phyloP scores from a whole-genome alignment of 768 basidiomycete species.

The Candolleomyces efflorescens region DNA sequence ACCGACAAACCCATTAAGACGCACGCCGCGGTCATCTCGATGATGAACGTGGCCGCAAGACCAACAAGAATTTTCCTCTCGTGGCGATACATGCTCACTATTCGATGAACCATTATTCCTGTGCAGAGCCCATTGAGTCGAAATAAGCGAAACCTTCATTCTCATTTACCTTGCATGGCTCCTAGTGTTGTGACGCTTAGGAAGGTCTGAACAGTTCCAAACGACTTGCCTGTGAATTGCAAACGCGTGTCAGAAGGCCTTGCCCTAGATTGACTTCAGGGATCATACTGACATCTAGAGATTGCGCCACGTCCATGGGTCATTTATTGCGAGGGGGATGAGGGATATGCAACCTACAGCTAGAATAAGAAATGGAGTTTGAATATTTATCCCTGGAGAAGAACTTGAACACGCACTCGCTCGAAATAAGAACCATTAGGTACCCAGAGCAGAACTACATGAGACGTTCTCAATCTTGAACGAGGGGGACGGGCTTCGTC shows the following conservation, averaged over 20 bases:
- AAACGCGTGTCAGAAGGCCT: background rate
- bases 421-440: background rate
- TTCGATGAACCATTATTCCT: conserved; percentile 7
- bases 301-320: background rate
- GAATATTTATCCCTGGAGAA: background rate
- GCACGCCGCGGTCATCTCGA: background rate
- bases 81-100: conserved; percentile 6
- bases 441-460: background rate
- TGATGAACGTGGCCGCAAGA: background rate
- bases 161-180: conserved; percentile 2
- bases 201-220: background rate
- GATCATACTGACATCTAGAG: background rate
- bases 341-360: background rate
- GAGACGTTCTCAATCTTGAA: background rate
- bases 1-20: background rate
- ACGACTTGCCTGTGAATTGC: background rate
- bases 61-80: background rate
- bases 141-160: background rate
- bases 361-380: background rate
- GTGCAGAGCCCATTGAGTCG: background rate
- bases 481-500: too few species aligned
- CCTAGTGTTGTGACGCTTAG: background rate
- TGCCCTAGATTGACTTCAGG: background rate
- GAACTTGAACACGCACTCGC: background rate
- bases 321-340: background rate